Evolutionary conservation across 2,329 filamentous ascomycete species (phyloP), one percentile per base, ranked within the genome.

Genomic region (Trichoderma arundinaceum): DNA sequence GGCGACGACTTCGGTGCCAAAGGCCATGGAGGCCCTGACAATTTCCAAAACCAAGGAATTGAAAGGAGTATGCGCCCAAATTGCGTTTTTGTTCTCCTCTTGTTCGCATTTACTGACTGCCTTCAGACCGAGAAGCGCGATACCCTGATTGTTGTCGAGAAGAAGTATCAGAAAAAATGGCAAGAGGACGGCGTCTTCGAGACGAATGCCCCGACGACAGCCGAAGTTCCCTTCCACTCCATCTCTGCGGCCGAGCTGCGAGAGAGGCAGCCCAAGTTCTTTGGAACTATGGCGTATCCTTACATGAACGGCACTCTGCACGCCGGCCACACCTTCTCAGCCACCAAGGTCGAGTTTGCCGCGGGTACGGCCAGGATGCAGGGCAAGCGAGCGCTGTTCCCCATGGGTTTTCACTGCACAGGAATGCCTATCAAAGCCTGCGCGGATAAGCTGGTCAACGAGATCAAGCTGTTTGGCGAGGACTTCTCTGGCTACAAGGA

Each of bases 361-460:
- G 87, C 90, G 28, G 92, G 94, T 49, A 94, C 92, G 75, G 90
- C 91, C 53, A 86, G 94, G 64, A 96, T 98, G 92, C 88, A 93
- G 77, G 95, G 95, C 74, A 94, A 94, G 83, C 86, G 90, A 61
- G 85, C 90, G 65, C 83, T 98, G 61, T 97, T 95, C 77, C 95
- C 95, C 65, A 90, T 95, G 74, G 95, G 94, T 38, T 99, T 93
- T 82, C 95, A 99, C 83, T 80, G 79, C 80, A 98, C 94, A 0
- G 95, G 95, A 72, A 96, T 99, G 90, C 93, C 94, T 52, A 99
- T 99, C 83, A 97, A 97, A 80, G 94, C 95, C 6, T 96, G 92
- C 74, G 93, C 95, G 63, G 94, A 99, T 83, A 98, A 98, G 83
- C 87, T 99, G 52, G 88, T 90, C 66, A 88, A 92, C 68, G 95